phyloP scores from a whole-genome alignment of 495 filamentous ascomycete species.

The Entonaema liquescens region DNA sequence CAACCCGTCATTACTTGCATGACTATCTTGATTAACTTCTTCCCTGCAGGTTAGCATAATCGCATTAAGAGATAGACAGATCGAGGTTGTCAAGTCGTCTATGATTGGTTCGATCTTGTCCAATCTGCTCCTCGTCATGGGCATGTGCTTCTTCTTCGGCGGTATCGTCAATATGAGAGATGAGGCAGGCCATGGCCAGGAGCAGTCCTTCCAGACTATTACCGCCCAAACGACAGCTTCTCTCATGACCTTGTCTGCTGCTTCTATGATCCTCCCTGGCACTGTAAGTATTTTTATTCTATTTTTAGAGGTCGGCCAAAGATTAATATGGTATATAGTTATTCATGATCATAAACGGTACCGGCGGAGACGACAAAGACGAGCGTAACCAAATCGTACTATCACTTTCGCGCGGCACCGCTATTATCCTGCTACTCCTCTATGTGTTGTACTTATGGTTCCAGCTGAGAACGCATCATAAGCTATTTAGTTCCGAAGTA shows the following conservation, averaged over 20 bases:
- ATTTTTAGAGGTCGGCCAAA: not conserved
- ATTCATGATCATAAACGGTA: slow-evolving; percentile 55
- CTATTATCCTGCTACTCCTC: slow-evolving; percentile 86
- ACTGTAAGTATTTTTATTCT: slow-evolving; percentile 62
- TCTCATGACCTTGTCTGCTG: slow-evolving; percentile 89
- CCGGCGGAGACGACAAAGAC: slow-evolving; percentile 32
- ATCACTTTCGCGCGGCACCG: slow-evolving; percentile 85
- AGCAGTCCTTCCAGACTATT: slow-evolving; percentile 84
- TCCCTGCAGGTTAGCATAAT: slow-evolving; percentile 85
- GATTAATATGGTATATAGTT: slow-evolving; percentile 41
- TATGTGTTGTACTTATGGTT: slow-evolving; percentile 93
- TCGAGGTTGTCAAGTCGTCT: slow-evolving; percentile 94
- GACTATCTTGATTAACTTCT: slow-evolving; percentile 27
- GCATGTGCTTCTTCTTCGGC: slow-evolving; percentile 95
- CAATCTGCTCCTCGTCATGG: slow-evolving; percentile 92
- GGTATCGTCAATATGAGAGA: slow-evolving; percentile 69
- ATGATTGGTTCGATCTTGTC: slow-evolving; percentile 98
- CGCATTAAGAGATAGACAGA: slow-evolving; percentile 83
- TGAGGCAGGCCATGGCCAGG: slow-evolving; percentile 53
- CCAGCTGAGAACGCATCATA: slow-evolving; percentile 82
- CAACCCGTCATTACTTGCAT: slow-evolving; percentile 27
- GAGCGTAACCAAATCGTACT: slow-evolving; percentile 73
- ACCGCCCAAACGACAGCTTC: slow-evolving; percentile 97
- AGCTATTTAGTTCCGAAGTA: slow-evolving; percentile 77
- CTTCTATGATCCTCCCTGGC: slow-evolving; percentile 93